Evolutionary conservation across 306 rosid genomes (phyloP), one percentile per base, ranked within the genome.

Genomic region (Citrullus mucosospermus): DNA sequence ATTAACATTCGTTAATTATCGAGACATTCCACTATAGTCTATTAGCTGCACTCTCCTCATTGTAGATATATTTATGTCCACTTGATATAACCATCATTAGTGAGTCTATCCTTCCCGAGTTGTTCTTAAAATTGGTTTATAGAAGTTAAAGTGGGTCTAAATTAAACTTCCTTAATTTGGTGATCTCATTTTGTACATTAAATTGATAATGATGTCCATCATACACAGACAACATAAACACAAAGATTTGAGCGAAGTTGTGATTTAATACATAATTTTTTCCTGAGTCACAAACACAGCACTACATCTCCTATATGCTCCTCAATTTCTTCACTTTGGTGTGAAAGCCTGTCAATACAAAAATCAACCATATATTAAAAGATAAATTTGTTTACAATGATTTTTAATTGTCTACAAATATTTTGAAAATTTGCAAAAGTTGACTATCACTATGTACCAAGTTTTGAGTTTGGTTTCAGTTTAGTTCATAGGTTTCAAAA

Each of bases 341-440:
- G 93, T 81, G 83, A 91, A 93, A 76, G 98, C 88, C 97, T 93
- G 60, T 17, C 4, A 34, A 73, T 20, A 13, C 39, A 9, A 10
- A 58, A 75, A 53, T 6, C 9, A 3, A 28, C 25, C 78, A 30
- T 16, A 2, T 3, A 39, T 6, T n/a, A 50, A 43, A 7, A 41
- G 6, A 6, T 25, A 25, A 25, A 25, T 25, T 13, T 50, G 16
- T 13, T 48, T 48, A 1, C 4, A 48, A 48, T 11, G 0, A 11
- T 11, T 48, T 48, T 48, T 12, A 48, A 43, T 1, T 41, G 36
- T 32, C 4, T 32, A 32, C 28, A 32, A 32, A 32, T 3, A 2
- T 2, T 32, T 32, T 32, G 28, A 25, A 25, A 25, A 25, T 1
- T 25, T 25, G 28, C 28, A 0, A 25, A 25, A 25, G 25, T 25